These are phyloP conservation scores for Ganoderma sp. DNA, from an alignment of 1,284 basidiomycete genomes.

Conservation along the genomic window DNA sequence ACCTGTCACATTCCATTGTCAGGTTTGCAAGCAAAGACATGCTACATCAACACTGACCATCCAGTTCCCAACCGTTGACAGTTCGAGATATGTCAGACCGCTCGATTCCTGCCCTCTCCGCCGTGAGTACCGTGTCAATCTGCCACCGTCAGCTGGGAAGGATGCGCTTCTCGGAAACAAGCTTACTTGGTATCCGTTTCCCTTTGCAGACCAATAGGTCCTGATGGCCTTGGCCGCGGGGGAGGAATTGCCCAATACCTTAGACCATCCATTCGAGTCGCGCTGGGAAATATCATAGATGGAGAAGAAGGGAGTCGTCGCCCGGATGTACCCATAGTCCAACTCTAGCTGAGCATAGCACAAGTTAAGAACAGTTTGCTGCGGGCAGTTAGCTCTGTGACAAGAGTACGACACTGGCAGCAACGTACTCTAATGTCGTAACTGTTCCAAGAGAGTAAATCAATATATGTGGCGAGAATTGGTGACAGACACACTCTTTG, in stretches of 20 bases:
- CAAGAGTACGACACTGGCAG: background rate
- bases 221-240: slow-evolving; percentile 45
- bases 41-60: slow-evolving; percentile 33
- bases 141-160: slow-evolving; percentile 23
- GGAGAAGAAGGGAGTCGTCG: slow-evolving; percentile 53
- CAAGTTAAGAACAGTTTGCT: slow-evolving; percentile 53
- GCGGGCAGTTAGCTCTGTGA: slow-evolving; percentile 12
- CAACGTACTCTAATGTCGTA: slow-evolving; percentile 49
- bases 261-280: slow-evolving; percentile 37
- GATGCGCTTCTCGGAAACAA: background rate
- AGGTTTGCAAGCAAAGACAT: background rate
- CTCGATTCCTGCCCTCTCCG: slow-evolving; percentile 40
- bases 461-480: background rate
- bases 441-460: slow-evolving; percentile 28
- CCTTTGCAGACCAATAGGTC: slow-evolving; percentile 43
- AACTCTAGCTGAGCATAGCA: slow-evolving; percentile 59
- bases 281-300: slow-evolving; percentile 48
- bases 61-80: slow-evolving; percentile 48
- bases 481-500: slow-evolving; percentile 41
- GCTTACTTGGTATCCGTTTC: slow-evolving; percentile 38
- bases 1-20: slow-evolving; percentile 33
- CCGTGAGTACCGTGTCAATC: slow-evolving; percentile 48
- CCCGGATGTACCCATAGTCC: slow-evolving; percentile 51
- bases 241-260: slow-evolving; percentile 43
- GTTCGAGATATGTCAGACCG: slow-evolving; percentile 45